Evolutionary conservation across 306 rosid species (phyloP).

Genomic region (Fragaria ananassa): DNA sequence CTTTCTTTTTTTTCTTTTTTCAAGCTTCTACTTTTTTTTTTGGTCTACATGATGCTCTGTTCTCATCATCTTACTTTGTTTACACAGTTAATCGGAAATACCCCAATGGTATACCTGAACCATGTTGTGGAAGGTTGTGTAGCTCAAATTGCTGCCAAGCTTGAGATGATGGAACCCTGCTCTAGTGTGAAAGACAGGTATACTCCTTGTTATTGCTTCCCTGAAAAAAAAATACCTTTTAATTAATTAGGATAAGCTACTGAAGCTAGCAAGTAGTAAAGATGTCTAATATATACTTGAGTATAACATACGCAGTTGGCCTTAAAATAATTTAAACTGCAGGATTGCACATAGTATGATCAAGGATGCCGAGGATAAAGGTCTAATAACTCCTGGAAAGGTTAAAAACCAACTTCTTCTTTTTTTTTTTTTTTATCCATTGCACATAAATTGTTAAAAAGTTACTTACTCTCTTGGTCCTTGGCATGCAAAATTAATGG

Average conservation of each 20-base stretch:
- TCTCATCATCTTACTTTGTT: not conserved
- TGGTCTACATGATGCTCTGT: not conserved
- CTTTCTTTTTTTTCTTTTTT: not conserved
- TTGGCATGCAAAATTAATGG: constrained; percentile 20
- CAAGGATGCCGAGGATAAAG: constrained; percentile 75
- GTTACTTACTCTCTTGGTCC: constrained; percentile 19
- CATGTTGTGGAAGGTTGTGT: constrained; percentile 65
- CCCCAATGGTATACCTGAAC: constrained; percentile 73
- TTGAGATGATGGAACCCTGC: constrained; percentile 75
- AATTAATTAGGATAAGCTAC: constrained; percentile 9
- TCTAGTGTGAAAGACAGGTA: constrained; percentile 77
- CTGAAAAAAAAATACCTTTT: not conserved
- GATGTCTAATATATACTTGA: constrained; percentile 4
- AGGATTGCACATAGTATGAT: constrained; percentile 81
- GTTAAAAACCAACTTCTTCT: constrained; percentile 26
- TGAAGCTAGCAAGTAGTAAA: constrained; percentile 18
- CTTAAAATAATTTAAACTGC: constrained; percentile 11
- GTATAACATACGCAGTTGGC: not conserved
- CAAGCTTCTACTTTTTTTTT: not conserved
- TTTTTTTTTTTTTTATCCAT: not conserved
- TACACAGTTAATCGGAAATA: constrained; percentile 60
- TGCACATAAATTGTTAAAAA: constrained; percentile 14
- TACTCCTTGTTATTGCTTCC: not conserved
- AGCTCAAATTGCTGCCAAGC: constrained; percentile 72
- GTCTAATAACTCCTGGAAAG: constrained; percentile 83